These are phyloP conservation scores for Craspedostauros australis DNA, from an alignment of 108 stramenopile species.

Conservation along the genomic window DNA sequence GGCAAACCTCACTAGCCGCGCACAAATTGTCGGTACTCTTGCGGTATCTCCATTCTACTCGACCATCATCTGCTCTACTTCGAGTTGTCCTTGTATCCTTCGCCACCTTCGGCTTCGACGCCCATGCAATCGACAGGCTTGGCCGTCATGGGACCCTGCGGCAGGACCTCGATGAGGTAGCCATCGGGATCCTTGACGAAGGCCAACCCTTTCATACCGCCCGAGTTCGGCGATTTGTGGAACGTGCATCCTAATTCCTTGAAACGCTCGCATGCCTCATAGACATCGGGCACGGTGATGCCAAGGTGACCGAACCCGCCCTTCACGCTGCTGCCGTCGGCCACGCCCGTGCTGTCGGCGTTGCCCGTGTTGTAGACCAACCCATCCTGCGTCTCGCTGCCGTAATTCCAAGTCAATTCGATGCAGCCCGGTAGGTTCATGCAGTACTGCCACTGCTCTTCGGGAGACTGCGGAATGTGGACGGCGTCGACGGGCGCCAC, in stretches of 20 bases:
- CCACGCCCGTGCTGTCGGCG: slow-evolving; percentile 44
- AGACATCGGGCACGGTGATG: slow-evolving; percentile 42
- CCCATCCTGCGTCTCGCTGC: slow-evolving; percentile 29
- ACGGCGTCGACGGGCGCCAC: slow-evolving; percentile 33
- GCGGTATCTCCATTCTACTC: too few relatives aligned
- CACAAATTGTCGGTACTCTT: too few relatives aligned
- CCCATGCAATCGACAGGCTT: slow-evolving; percentile 57
- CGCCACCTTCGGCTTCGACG: slow-evolving; percentile 45
- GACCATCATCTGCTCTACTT: too few relatives aligned
- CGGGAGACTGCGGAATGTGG: slow-evolving; percentile 7
- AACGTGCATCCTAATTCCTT: slow-evolving; percentile 22
- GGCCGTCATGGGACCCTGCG: slow-evolving; percentile 37
- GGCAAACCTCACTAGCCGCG: too few relatives aligned
- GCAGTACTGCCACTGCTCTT: slow-evolving; percentile 29
- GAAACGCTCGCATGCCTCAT: slow-evolving; percentile 34
- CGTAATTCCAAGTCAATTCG: slow-evolving; percentile 46
- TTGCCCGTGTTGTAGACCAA: slow-evolving; percentile 44
- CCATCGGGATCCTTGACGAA: slow-evolving; percentile 42
- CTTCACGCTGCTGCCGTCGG: slow-evolving; percentile 20
- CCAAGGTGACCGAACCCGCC: slow-evolving; percentile 46
- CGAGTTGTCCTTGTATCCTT: slow-evolving; percentile 59
- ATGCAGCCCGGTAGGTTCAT: too few relatives aligned
- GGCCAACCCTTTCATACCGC: slow-evolving; percentile 49
- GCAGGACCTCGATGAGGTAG: neutral
- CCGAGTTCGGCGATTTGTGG: slow-evolving; percentile 36